Conservation (phyloP, 1,139 yeast species). For the Blastobotrys buckinghamii region DNA sequence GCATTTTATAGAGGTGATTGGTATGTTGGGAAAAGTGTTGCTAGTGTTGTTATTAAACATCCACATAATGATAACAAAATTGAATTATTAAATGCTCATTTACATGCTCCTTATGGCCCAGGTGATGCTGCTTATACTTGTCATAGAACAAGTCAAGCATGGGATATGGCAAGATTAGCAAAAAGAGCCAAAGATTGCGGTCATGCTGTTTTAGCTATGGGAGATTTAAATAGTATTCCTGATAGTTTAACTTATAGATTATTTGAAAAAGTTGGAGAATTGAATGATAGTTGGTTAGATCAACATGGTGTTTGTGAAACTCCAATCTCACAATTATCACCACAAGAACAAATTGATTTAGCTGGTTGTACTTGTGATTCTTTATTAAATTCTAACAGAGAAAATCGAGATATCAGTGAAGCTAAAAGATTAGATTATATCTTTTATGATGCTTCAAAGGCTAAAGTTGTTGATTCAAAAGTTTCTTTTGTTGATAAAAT, state of each 20-base stretch:
- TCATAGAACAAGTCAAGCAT: conserved; percentile 92
- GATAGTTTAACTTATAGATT: conserved; percentile 77
- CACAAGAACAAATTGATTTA: conserved; percentile 57
- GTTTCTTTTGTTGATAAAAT: conserved; percentile 70
- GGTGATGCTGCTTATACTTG: conserved; percentile 91
- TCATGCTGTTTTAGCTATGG: conserved; percentile 81
- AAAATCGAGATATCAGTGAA: conserved; percentile 51
- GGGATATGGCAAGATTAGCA: conserved; percentile 80
- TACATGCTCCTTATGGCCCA: conserved; percentile 93
- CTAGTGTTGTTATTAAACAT: conserved; percentile 63
- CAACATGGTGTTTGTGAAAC: conserved; percentile 46
- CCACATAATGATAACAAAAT: conserved; percentile 47
- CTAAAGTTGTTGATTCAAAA: conserved; percentile 51
- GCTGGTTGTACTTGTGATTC: conserved; percentile 95
- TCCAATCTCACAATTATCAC: conserved; percentile 42
- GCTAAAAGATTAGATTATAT: conserved; percentile 94
- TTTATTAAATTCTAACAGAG: conserved; percentile 79
- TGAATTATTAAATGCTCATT: conserved; percentile 82
- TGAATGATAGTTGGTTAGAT: conserved; percentile 80
- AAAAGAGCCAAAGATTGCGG: conserved; percentile 63
- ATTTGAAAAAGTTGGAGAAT: conserved; percentile 61
- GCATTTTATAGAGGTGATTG: conserved; percentile 96
- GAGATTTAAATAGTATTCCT: conserved; percentile 87
- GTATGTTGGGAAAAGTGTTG: conserved; percentile 90
- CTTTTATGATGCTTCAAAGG: conserved; percentile 52